Evolutionary conservation across 1,139 yeast species (phyloP), one percentile per base, ranked within the genome.

Genomic region (Pichia sp.): DNA sequence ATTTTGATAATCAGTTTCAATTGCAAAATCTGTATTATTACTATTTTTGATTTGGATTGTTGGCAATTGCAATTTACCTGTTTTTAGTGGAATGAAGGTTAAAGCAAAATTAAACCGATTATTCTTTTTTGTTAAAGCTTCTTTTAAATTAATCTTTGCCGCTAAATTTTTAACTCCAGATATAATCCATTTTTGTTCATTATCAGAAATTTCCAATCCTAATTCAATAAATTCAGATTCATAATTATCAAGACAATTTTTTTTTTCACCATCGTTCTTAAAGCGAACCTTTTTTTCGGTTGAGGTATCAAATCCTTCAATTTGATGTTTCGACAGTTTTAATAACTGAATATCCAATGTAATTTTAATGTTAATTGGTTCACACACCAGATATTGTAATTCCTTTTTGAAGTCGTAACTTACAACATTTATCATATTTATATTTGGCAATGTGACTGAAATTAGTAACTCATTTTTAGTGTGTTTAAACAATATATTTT

Each of bases 41-140:
- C 43, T 57, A 30, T 63, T 64, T 32, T 58, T 67, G 15, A 88
- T 72, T n/a, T 70, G 72, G 15, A 87, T 69, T 50, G 69, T 73
- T 0, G 97, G 97, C 36, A 86, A 68, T 5, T 71, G 65, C 13
- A 89, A 62, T 53, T 82, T 82, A 0, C 97, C 97, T 23, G 84
- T 79, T 53, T 76, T 80, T 49, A 88, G 64, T 0, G 97, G 97
- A 12, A 88, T 73, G 53, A 90, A 64, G 4, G 75, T 67, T 13
- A 89, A 53, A 15, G 72, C 66, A 30, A 76, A 63, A 6, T 54
- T 55, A 30, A 52, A 56, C 5, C 32, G 30, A 8, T 46, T 42
- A 11, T 53, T 54, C 2, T 47, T 42, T 9, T 46, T 46, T 9
- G 38, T 46, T 3, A 44, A 27, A 3, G 46, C 34, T 9, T 48